Percentiles rank a stretch among this genome's conserved stretches.
Conservation (phyloP, 202 grass and related monocot species). For the Dendrocalamus latiflorus region DNA sequence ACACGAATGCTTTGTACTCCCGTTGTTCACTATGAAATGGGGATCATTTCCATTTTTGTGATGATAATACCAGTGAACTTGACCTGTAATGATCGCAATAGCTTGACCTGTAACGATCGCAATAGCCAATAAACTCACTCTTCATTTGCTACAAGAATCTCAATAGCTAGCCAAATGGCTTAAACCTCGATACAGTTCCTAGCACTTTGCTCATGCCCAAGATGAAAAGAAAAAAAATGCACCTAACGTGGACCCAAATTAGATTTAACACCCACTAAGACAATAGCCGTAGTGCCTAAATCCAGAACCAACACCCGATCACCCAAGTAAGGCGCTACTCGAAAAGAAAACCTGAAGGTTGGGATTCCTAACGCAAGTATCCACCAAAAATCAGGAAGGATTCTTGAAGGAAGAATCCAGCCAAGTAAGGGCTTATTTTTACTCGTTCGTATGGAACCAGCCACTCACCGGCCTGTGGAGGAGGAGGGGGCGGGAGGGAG, state of each 20-base stretch:
- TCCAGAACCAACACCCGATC: not conserved
- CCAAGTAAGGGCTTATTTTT: not conserved
- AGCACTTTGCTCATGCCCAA: not conserved
- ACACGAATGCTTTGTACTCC: slow-evolving; percentile 17
- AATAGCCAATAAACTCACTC: not conserved
- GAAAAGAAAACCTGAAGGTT: not conserved
- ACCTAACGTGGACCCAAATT: not conserved
- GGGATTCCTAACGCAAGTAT: not conserved
- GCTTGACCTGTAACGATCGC: not conserved
- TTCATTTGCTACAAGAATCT: not conserved
- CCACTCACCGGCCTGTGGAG: slow-evolving; percentile 35
- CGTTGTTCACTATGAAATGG: not conserved
- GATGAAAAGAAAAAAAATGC: not conserved
- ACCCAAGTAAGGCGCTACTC: not conserved
- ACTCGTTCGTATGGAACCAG: not conserved
- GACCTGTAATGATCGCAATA: not conserved
- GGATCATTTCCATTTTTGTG: not conserved
- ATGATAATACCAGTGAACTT: not conserved
- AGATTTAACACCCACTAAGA: not conserved
- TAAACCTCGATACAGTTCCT: not conserved
- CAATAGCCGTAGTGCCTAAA: not conserved
- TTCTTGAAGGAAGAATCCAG: not conserved
- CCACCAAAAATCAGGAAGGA: not conserved
- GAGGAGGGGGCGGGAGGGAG: not conserved
- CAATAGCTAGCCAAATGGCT: not conserved